Evolutionary conservation across 2,329 filamentous ascomycete genomes (phyloP), one percentile per base, ranked within the genome.

Genomic region (Plectosphaerella plurivora): DNA sequence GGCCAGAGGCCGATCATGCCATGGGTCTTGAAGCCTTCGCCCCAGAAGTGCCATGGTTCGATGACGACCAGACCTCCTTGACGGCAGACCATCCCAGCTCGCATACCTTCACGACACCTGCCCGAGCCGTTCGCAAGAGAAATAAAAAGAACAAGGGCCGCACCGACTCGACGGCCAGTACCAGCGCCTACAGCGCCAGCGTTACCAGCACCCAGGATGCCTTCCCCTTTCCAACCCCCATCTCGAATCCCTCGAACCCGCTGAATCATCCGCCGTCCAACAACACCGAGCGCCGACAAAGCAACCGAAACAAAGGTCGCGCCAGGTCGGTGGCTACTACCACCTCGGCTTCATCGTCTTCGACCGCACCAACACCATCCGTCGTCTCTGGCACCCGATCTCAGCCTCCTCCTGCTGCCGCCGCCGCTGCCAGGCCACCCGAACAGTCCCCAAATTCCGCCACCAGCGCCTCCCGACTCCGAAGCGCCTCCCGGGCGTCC

Each of bases 401-500:
- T 22, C 47, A 11, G 12, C 45, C 22, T 15, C 25, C 25, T 20
- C 25, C 37, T n/a, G 33, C 46, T 28, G 20, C 14, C 24, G 8
- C 45, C 15, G 18, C 28, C 6, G 16, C 28, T 16, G 45, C 20
- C 25, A 47, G 15, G 2, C 25, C n/a, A 22, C 22, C 22, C 20
- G 33, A 18, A 35, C 24, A n/a, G 2, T 12, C 28, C 28, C 28
- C 22, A 22, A 22, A 22, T 22, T 22, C 22, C 22, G 46, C 22
- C 22, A 22, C 22, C 22, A 22, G 49, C 51, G 49, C 25, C 3
- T 53, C 53, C 41, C 49, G 52, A 4, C 56, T 66, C n/a, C 64
- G 65, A 20, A 63, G 61, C 52, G 64, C 64, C 11, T 62, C 65
- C 2, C 63, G 63, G 20, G 59, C 60, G 4, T 64, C 63, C 49